Conservation (phyloP, 768 basidiomycete species). For the Rhizopogon salebrosus region DNA sequence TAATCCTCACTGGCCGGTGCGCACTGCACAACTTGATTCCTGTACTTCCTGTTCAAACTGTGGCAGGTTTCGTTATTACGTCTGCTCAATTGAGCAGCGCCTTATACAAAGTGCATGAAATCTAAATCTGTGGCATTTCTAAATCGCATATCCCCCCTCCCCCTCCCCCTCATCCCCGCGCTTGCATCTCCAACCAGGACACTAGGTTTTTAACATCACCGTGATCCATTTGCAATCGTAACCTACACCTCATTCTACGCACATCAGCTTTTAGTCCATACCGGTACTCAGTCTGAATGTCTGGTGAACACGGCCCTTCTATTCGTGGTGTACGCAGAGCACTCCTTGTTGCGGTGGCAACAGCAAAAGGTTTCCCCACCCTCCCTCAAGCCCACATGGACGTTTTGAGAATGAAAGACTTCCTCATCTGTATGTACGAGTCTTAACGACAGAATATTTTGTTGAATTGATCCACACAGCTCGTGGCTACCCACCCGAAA, state of each 20-base stretch:
- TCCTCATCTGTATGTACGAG: neutral
- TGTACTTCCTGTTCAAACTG: neutral
- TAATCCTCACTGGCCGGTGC: neutral
- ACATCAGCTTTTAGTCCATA: neutral
- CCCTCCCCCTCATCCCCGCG: too few relatives aligned
- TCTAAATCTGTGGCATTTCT: too few relatives aligned
- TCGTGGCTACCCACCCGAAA: neutral
- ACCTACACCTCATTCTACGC: neutral
- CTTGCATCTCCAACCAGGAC: neutral
- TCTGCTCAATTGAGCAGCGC: neutral
- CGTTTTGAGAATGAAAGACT: neutral
- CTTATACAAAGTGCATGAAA: too few relatives aligned
- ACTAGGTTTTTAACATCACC: neutral
- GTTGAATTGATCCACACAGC: neutral
- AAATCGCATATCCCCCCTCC: too few relatives aligned
- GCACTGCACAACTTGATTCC: too few relatives aligned
- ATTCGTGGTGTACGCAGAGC: neutral
- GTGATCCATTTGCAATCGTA: neutral
- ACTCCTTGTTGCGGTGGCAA: constrained; percentile 1
- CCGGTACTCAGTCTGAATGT: neutral
- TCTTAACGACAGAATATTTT: too few relatives aligned
- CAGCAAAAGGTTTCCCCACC: neutral
- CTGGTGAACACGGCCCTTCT: neutral
- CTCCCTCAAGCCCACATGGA: constrained; percentile 5
- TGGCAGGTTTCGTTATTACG: neutral